Evolutionary conservation across 768 basidiomycete genomes (phyloP).

Genomic region (Rhodotorula paludigena): DNA sequence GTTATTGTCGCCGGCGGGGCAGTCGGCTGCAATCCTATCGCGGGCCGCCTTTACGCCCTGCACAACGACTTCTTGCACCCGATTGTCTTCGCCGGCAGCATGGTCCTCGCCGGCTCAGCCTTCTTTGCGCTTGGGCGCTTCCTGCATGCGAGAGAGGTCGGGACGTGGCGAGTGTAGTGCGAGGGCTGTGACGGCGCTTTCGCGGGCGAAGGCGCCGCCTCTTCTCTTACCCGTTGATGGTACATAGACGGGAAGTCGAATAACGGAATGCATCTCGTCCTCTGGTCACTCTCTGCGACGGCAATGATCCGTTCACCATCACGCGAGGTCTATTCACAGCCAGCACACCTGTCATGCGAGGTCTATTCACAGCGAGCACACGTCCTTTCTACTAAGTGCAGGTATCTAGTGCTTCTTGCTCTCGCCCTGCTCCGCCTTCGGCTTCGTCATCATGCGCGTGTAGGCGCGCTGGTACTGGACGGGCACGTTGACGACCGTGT

Average conservation of each 20-base stretch:
- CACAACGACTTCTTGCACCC: constrained; percentile 13
- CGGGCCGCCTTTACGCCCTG: constrained; percentile 10
- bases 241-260: too few relatives aligned
- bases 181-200: too few relatives aligned
- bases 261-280: too few relatives aligned
- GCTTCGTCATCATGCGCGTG: constrained; percentile 47
- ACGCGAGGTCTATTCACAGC: too few relatives aligned
- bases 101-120: neutral
- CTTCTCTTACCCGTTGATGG: too few relatives aligned
- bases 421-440: neutral
- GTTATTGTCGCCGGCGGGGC: constrained; percentile 18
- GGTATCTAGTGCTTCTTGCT: constrained; percentile 1
- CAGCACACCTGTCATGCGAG: too few relatives aligned
- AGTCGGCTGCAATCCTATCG: constrained; percentile 28
- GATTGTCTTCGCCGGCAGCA: constrained; percentile 20
- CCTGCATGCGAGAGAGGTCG: constrained; percentile 2
- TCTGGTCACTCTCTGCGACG: too few relatives aligned
- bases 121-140: neutral
- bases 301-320: too few relatives aligned
- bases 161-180: constrained; percentile 21
- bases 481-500: constrained; percentile 62
- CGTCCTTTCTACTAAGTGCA: neutral
- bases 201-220: too few relatives aligned
- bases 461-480: constrained; percentile 67
- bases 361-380: neutral